Evolutionary conservation across 163 green algal genomes (phyloP).

Genomic region (Picocystis sp.): DNA sequence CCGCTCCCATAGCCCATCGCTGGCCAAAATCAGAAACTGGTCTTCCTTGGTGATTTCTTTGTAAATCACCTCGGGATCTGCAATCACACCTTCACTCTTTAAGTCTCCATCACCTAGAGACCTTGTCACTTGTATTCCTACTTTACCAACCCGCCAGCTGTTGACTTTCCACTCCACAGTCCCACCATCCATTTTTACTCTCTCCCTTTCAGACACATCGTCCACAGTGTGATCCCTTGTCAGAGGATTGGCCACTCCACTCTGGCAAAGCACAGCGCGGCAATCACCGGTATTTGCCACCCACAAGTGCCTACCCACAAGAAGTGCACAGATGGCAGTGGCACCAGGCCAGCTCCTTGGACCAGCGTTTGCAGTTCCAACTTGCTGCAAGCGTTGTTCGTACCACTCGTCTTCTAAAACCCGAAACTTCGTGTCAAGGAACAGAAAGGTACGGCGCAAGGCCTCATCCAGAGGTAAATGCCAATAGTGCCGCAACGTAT

Average conservation of each 20-base stretch:
- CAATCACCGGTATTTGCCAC: slow-evolving; percentile 80
- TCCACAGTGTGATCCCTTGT: slow-evolving; percentile 22
- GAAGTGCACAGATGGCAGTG: slow-evolving; percentile 48
- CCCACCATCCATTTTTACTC: slow-evolving; percentile 40
- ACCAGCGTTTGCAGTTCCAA: slow-evolving; percentile 5
- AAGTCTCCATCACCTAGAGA: slow-evolving; percentile 45
- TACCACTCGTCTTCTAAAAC: not conserved
- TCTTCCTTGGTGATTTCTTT: slow-evolving; percentile 34
- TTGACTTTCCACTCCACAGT: slow-evolving; percentile 26
- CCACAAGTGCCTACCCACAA: slow-evolving; percentile 29
- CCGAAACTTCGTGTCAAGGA: slow-evolving; percentile 2
- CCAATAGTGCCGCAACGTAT: not conserved
- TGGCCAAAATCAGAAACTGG: slow-evolving; percentile 46
- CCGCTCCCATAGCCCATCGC: slow-evolving; percentile 78
- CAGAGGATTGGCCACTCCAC: slow-evolving; percentile 3
- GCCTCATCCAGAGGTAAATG: slow-evolving; percentile 2
- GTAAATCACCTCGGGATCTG: slow-evolving; percentile 48
- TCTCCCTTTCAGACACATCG: slow-evolving; percentile 34
- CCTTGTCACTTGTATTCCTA: slow-evolving; percentile 55
- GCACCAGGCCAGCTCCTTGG: slow-evolving; percentile 33
- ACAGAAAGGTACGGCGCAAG: slow-evolving; percentile 1
- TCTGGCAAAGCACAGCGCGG: slow-evolving; percentile 56
- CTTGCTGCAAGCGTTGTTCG: not conserved
- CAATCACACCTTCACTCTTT: slow-evolving; percentile 37
- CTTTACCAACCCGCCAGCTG: slow-evolving; percentile 56